Conservation (phyloP, 1,284 basidiomycete species). For the Moniliophthora roreri region DNA sequence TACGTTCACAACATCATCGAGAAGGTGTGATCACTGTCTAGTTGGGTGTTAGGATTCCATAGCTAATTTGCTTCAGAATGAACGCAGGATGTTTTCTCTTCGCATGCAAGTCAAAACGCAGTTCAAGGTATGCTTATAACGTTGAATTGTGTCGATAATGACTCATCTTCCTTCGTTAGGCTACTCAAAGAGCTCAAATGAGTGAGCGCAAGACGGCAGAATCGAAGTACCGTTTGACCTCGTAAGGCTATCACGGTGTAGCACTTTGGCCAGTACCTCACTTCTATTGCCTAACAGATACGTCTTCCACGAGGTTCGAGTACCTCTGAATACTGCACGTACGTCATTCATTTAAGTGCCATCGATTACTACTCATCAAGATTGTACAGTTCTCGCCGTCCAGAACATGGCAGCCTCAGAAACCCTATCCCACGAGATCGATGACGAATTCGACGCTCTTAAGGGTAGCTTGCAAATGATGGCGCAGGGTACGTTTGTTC, state of each 20-base stretch:
- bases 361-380: background rate
- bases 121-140: conserved; percentile 6
- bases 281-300: conserved; percentile 35
- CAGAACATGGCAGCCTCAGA: conserved; percentile 70
- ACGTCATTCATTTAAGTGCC: conserved; percentile 20
- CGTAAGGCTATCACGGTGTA: conserved; percentile 27
- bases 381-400: conserved; percentile 54
- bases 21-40: conserved; percentile 2
- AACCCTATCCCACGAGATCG: conserved; percentile 44
- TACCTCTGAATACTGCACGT: conserved; percentile 74
- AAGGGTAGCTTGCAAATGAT: conserved; percentile 72
- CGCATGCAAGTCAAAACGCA: conserved; percentile 14
- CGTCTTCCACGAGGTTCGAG: conserved; percentile 69
- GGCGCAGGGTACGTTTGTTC: conserved; percentile 46
- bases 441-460: conserved; percentile 65
- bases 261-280: background rate
- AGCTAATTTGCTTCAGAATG: conserved; percentile 1
- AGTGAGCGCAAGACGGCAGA: conserved; percentile 67
- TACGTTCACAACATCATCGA: conserved; percentile 13
- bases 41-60: background rate
- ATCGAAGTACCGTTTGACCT: conserved; percentile 65
- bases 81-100: conserved; percentile 12
- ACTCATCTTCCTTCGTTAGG: background rate
- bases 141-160: background rate
- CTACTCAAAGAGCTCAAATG: conserved; percentile 50